phyloP scores from a whole-genome alignment of 2,329 filamentous ascomycete genomes.

The Ophiostoma himal-ulmi region DNA sequence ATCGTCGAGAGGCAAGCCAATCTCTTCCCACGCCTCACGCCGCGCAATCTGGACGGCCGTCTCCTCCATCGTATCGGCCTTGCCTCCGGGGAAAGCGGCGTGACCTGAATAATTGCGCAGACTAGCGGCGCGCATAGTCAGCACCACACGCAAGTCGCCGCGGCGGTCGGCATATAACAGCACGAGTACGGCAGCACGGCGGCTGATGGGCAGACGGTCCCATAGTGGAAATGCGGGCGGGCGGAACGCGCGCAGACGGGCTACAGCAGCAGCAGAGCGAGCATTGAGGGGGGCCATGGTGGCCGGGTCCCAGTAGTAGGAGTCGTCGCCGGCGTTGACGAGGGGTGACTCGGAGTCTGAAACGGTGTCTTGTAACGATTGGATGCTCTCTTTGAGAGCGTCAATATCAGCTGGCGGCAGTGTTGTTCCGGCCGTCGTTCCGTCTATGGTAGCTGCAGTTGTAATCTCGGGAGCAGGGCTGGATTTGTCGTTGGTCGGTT shows the following conservation, averaged over 20 bases:
- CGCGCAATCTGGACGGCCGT: constrained; percentile 77
- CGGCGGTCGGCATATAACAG: constrained; percentile 78
- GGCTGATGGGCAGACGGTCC: constrained; percentile 55
- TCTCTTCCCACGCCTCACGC: constrained; percentile 87
- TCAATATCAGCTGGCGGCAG: constrained; percentile 20
- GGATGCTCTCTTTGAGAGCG: constrained; percentile 13
- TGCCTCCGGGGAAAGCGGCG: constrained; percentile 79
- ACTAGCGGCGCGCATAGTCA: constrained; percentile 61
- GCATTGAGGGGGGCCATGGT: constrained; percentile 53
- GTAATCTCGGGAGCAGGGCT: neutral
- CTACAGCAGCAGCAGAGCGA: constrained; percentile 51
- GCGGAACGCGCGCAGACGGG: constrained; percentile 55
- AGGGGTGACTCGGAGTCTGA: neutral
- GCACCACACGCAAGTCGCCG: constrained; percentile 69
- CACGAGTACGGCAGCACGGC: constrained; percentile 80
- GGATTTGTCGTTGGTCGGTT: neutral
- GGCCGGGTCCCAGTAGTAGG: constrained; percentile 52
- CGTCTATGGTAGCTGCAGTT: constrained; percentile 5
- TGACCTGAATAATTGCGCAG: constrained; percentile 72
- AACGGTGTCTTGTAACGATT: neutral
- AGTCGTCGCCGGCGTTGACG: constrained; percentile 31
- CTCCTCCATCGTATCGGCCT: constrained; percentile 53
- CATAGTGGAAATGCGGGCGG: constrained; percentile 57
- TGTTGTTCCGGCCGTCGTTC: constrained; percentile 17
- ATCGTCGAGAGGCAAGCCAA: constrained; percentile 73